A percentile compares a stretch with the other conserved stretches of the same genome.
These are phyloP conservation scores for Fusarium sp. DNA, from an alignment of 2,329 filamentous ascomycete genomes.

Conservation along the genomic window DNA sequence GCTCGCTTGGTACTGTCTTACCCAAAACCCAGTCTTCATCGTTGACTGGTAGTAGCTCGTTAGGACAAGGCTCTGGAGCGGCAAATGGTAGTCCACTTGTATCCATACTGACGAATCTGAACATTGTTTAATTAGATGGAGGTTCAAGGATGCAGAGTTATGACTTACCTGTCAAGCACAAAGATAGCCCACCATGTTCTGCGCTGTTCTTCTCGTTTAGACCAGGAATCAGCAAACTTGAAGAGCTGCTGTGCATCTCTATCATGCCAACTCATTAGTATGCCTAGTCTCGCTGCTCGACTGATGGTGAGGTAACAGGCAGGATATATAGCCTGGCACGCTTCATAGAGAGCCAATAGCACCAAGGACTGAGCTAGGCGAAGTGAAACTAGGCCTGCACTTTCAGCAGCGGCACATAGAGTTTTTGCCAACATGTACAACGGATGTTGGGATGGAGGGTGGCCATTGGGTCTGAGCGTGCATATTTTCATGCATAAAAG, in stretches of 20 bases:
- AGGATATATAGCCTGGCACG: conserved; percentile 6
- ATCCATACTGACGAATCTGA: neutral
- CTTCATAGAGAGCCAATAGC: conserved; percentile 1
- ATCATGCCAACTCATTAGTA: neutral
- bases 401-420: conserved; percentile 1
- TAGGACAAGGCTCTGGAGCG: neutral
- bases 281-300: neutral
- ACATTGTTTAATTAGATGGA: neutral
- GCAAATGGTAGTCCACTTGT: conserved; percentile 1
- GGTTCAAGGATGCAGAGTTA: neutral
- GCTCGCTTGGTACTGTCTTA: neutral
- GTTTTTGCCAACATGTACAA: neutral
- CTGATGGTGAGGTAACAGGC: conserved; percentile 4
- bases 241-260: conserved; percentile 2
- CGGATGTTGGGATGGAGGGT: neutral
- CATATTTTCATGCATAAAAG: conserved; percentile 10
- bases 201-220: neutral
- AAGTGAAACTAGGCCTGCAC: neutral
- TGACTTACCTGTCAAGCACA: neutral
- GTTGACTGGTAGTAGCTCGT: conserved; percentile 1
- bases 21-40: conserved; percentile 2
- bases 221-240: conserved; percentile 4
- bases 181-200: conserved; percentile 10
- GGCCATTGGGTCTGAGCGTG: neutral
- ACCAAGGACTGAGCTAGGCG: neutral